phyloP scores from a whole-genome alignment of 257 asterid genomes.

The Petunia secreta region DNA sequence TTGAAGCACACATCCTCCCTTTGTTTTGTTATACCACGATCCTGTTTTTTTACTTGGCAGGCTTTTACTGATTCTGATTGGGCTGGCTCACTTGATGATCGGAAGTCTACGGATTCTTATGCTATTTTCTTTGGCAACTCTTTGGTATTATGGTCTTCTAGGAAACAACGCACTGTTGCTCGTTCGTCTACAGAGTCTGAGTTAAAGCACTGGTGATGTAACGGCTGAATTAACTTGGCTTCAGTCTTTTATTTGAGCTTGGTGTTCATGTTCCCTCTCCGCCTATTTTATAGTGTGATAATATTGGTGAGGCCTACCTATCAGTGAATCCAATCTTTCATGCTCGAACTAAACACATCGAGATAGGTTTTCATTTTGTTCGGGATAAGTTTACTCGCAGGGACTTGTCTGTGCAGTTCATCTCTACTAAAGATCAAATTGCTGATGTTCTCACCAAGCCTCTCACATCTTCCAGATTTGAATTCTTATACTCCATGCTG shows the following conservation, averaged over 20 bases:
- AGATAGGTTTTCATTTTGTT: neutral
- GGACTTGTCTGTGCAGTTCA: neutral
- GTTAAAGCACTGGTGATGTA: neutral
- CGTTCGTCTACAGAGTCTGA: neutral
- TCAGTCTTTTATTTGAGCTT: neutral
- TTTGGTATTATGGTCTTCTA: neutral
- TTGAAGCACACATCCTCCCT: too few relatives aligned
- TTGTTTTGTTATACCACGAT: too few relatives aligned
- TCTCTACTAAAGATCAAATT: neutral
- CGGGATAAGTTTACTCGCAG: neutral
- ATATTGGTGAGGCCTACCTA: neutral
- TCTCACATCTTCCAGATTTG: neutral
- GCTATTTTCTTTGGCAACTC: neutral
- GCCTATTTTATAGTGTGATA: neutral
- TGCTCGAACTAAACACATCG: neutral
- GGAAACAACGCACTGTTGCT: neutral
- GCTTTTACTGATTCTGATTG: neutral
- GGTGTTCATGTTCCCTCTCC: neutral
- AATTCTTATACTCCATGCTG: neutral
- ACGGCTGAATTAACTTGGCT: neutral
- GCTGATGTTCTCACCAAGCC: neutral
- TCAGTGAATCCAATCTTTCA: neutral
- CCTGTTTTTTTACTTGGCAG: too few relatives aligned
- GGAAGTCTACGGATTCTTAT: neutral
- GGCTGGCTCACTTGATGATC: neutral